phyloP scores from a whole-genome alignment of 208 protist genomes.

The Acanthamoeba triangularis region DNA sequence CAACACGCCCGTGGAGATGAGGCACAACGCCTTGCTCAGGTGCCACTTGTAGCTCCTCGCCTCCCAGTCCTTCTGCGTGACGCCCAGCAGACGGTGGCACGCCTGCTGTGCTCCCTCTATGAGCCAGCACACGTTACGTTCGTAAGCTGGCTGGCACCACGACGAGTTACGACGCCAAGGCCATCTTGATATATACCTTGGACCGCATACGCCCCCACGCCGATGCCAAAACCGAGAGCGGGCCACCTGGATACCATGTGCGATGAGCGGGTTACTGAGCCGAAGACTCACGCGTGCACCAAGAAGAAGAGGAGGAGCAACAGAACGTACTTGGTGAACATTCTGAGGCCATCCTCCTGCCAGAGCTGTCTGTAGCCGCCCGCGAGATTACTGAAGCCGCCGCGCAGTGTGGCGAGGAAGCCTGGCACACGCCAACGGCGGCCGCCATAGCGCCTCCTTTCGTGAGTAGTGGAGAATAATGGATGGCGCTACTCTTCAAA shows the following conservation, averaged over 20 bases:
- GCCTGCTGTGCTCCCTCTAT: neutral
- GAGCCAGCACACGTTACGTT: neutral
- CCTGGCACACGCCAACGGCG: neutral
- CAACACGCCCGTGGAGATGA: neutral
- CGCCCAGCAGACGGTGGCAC: neutral
- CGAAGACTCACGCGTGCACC: neutral
- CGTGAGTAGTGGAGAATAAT: too few species aligned
- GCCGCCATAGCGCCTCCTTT: neutral
- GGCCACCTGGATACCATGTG: neutral
- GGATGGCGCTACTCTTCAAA: neutral
- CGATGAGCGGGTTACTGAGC: neutral
- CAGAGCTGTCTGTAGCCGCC: constrained; percentile 1
- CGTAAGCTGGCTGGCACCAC: neutral
- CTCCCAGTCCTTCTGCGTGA: neutral
- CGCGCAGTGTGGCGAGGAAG: neutral
- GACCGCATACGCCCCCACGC: neutral
- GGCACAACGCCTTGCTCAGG: constrained; percentile 2
- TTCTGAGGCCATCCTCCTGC: neutral
- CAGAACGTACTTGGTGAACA: constrained; percentile 11
- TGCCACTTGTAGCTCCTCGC: neutral
- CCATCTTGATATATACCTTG: neutral
- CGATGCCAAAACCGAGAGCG: neutral
- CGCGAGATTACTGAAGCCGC: neutral
- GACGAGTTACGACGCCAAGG: neutral
- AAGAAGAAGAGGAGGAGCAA: neutral